Evolutionary conservation across 805 yeast genomes (phyloP), one percentile per base, ranked within the genome.

Genomic region (Blastobotrys peoriensis): DNA sequence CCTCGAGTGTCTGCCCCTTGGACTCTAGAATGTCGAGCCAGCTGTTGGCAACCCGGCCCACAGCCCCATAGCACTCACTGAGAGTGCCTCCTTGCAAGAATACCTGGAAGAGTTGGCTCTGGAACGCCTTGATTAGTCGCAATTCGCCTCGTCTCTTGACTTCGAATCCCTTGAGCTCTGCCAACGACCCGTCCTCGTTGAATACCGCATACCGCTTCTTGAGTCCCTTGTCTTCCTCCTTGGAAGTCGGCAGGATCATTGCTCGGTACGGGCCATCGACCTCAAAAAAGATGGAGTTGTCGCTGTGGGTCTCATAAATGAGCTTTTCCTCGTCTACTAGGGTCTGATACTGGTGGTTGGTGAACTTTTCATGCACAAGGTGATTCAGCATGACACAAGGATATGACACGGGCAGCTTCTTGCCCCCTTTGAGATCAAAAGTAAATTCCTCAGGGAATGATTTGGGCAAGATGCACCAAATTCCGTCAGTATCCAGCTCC

Each of bases 241-340:
- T 86, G 0, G 98, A 91, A 0, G 98, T 88, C 3, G 99, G 99
- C 41, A 93, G 72, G 46, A 93, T 78, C 98, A 93, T 93, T 0
- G 98, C 98, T 57, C 80, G 84, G 61, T 93, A 93, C 1, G 99
- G 99, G 8, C 99, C 99, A 68, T 93, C 99, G 16, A 94, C 96
- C 62, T 93, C 99, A 55, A 93, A 93, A 67, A 91, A 91, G 64
- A 93, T 93, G 13, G 96, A 84, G 63, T 93, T 93, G 58, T 93
- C 98, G 17, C 91, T 80, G 40, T 75, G 75, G 0, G 88, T 83
- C 44, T 81, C 79, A 64, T 91, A 93, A 54, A 75, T 77, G 59
- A 78, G 74, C 16, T 69, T 73, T 1, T 71, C 73, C 0, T 86
- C 80, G 59, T 91, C 95, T 1, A 76, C 78, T 40, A 89, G 67